Conservation (phyloP, 1,284 basidiomycete genomes). For the Ganoderma boninense region DNA sequence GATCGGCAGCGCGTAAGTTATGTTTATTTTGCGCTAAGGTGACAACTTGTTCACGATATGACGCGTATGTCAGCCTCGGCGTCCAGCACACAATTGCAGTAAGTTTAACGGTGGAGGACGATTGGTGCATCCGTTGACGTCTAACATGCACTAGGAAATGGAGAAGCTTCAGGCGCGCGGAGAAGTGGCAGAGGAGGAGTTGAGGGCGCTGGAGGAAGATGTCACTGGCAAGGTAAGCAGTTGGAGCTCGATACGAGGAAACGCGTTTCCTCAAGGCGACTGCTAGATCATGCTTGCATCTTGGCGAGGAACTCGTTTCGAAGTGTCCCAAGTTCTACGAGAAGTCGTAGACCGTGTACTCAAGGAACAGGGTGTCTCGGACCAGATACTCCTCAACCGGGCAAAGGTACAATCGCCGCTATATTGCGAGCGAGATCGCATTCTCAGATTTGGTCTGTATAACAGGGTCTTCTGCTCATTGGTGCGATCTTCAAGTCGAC, state of each 20-base stretch:
- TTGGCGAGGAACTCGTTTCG: slow-evolving; percentile 94
- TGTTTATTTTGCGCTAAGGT: background rate
- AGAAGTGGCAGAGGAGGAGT: slow-evolving; percentile 84
- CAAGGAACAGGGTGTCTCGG: slow-evolving; percentile 77
- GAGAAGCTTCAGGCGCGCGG: slow-evolving; percentile 90
- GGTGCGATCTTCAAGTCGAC: slow-evolving; percentile 89
- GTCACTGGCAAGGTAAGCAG: slow-evolving; percentile 86
- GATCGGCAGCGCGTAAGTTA: slow-evolving; percentile 85
- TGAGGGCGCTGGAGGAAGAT: slow-evolving; percentile 91
- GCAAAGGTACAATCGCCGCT: slow-evolving; percentile 69
- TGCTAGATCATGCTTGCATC: slow-evolving; percentile 89
- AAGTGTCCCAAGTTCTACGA: slow-evolving; percentile 86
- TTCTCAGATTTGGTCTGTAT: background rate
- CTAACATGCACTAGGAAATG: slow-evolving; percentile 76
- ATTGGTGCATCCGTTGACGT: slow-evolving; percentile 40
- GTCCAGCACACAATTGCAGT: slow-evolving; percentile 69
- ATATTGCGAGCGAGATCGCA: background rate
- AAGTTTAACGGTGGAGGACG: slow-evolving; percentile 7
- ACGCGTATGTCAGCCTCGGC: slow-evolving; percentile 56
- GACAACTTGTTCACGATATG: background rate
- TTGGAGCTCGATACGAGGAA: background rate
- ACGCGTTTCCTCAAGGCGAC: slow-evolving; percentile 5
- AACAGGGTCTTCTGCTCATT: slow-evolving; percentile 80
- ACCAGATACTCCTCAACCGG: slow-evolving; percentile 76
- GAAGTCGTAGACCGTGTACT: slow-evolving; percentile 86